Evolutionary conservation across 179 eudicot genomes (phyloP), one percentile per base, ranked within the genome.

Genomic region (Gypsophila paniculata): DNA sequence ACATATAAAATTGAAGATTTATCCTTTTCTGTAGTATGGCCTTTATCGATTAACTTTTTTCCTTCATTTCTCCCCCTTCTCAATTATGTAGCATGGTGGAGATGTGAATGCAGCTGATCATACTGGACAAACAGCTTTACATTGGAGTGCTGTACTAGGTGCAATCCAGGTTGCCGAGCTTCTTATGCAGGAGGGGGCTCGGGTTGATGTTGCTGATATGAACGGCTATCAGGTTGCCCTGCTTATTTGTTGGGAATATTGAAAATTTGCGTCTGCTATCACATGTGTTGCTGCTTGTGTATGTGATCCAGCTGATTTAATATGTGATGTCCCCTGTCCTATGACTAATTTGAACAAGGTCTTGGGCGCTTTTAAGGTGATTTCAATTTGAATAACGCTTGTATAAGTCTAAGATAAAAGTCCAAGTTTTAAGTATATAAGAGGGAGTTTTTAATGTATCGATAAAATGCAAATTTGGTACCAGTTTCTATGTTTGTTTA

Each of bases 141-240:
- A 95, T 71, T 95, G 99, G 99, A 86, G 96, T 85, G 95, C 93
- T 22, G 97, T 92, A 44, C 84, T 96, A 64, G 99, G 99, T 59
- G 89, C 95, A 68, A 77, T 86, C 74, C 94, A 95, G 82, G 99
- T 95, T 72, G 91, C 95, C 4, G 97, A 95, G 84, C 93, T 95
- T 69, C 85, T 95, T 59, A 80, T 95, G 62, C 90, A 87, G 68
- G 97, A 95, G 78, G 99, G 99, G 81, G 95, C 96, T 76, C 82
- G 83, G 29, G 89, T 88, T 46, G 75, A 86, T 82, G 84, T 84
- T 66, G 89, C 87, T 22, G 99, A 95, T 85, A 83, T 88, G 82
- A 84, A 90, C 78, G 99, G 99, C 39, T 95, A 92, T 87, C 97
- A 95, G 96, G 99, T 95, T 76, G 77, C n/a, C n/a, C 57, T 70